These are phyloP conservation scores for Meripilus lineatus DNA, from an alignment of 1,284 basidiomycete species.

Conservation along the genomic window DNA sequence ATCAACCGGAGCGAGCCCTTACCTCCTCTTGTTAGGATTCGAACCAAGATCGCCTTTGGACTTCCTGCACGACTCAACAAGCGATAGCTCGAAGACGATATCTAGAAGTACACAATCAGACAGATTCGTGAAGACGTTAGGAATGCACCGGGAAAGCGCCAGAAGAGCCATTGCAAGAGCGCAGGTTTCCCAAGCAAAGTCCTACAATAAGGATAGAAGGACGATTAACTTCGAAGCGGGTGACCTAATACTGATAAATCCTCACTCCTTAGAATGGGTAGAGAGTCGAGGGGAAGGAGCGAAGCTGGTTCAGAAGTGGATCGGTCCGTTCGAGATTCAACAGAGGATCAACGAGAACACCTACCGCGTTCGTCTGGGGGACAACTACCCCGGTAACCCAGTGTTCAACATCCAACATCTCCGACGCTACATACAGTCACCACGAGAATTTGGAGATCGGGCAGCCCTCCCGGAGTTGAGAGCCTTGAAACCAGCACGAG, in stretches of 20 bases:
- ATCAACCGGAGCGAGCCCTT: conserved; percentile 16
- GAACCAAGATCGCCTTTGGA: conserved; percentile 10
- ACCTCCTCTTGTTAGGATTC: conserved; percentile 17
- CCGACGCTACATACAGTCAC: conserved; percentile 17
- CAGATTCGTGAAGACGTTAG: conserved; percentile 5
- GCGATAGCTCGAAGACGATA: background rate
- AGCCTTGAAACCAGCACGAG: no score
- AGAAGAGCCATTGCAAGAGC: conserved; percentile 14
- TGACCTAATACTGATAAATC: conserved; percentile 26
- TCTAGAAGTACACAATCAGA: background rate
- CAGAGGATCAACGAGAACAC: conserved; percentile 23
- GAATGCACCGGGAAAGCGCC: conserved; percentile 11
- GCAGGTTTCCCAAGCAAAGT: conserved; percentile 8
- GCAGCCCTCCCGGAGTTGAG: no score
- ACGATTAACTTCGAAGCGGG: conserved; percentile 23
- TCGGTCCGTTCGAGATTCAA: conserved; percentile 30
- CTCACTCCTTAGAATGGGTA: conserved; percentile 23
- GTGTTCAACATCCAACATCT: conserved; percentile 28
- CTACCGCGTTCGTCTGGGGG: conserved; percentile 24
- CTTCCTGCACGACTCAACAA: conserved; percentile 1
- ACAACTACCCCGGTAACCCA: conserved; percentile 23
- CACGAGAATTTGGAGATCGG: no score
- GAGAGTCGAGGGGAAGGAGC: conserved; percentile 22
- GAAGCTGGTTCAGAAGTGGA: conserved; percentile 26
- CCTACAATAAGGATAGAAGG: conserved; percentile 9